Evolutionary conservation across 768 basidiomycete genomes (phyloP).

Genomic region (Dacryopinax spathularia): DNA sequence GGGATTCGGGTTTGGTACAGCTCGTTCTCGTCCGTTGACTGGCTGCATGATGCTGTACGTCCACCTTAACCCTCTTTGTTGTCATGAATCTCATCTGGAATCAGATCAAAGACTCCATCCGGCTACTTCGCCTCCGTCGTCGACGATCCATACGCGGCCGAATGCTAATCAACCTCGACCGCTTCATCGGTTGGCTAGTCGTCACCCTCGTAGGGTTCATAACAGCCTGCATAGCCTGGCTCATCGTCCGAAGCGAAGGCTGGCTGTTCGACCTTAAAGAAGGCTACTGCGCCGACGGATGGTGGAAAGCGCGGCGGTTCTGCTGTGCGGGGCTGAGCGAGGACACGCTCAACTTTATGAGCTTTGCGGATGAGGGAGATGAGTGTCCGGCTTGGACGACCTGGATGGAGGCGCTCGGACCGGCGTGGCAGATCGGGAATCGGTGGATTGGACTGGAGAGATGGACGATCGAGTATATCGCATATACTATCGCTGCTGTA

Average conservation of each 20-base stretch:
- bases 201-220: constrained; percentile 79
- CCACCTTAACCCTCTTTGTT: constrained; percentile 9
- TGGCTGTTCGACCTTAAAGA: constrained; percentile 87
- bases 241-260: constrained; percentile 73
- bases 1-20: constrained; percentile 86
- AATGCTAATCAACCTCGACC: constrained; percentile 50
- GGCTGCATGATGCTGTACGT: constrained; percentile 74
- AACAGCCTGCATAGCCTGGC: constrained; percentile 72
- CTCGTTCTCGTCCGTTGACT: constrained; percentile 82
- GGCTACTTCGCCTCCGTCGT: constrained; percentile 56
- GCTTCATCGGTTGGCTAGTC: constrained; percentile 74
- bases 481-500: constrained; percentile 69
- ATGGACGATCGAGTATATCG: constrained; percentile 45
- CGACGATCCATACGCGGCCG: constrained; percentile 57
- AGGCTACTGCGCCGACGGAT: constrained; percentile 59
- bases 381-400: constrained; percentile 55
- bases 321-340: constrained; percentile 45
- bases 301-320: constrained; percentile 65
- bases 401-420: constrained; percentile 51
- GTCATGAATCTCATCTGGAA: constrained; percentile 13
- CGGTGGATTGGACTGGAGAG: constrained; percentile 24
- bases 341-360: not conserved
- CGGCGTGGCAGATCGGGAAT: constrained; percentile 21
- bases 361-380: constrained; percentile 14
- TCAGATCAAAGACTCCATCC: constrained; percentile 75